Conservation (phyloP, 768 basidiomycete species). For the Lentinus brumalis region DNA sequence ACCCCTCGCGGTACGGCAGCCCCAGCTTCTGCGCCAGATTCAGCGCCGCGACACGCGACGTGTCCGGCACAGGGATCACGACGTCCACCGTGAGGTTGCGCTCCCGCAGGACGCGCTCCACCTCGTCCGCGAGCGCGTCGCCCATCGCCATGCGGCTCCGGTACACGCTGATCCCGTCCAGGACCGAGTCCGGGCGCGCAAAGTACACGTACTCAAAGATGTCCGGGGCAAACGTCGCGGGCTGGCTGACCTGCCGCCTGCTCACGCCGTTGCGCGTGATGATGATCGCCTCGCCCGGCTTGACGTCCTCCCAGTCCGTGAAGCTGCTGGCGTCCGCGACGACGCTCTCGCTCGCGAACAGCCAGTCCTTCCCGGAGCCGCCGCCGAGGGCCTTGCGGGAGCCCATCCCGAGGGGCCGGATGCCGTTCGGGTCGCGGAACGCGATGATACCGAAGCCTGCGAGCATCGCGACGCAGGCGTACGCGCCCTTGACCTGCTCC, state of each 20-base stretch:
- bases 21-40: slow-evolving; percentile 90
- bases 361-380: slow-evolving; percentile 70
- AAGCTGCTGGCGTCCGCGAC: slow-evolving; percentile 95
- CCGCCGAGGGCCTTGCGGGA: slow-evolving; percentile 53
- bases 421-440: slow-evolving; percentile 97
- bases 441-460: slow-evolving; percentile 98
- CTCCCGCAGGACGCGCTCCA: slow-evolving; percentile 68
- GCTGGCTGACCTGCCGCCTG: slow-evolving; percentile 69
- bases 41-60: slow-evolving; percentile 92
- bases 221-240: slow-evolving; percentile 88
- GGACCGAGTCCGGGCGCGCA: slow-evolving; percentile 94
- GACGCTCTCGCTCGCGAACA: slow-evolving; percentile 94
- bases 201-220: slow-evolving; percentile 99
- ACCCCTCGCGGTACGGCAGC: slow-evolving; percentile 95
- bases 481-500: slow-evolving; percentile 87
- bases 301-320: slow-evolving; percentile 89
- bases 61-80: slow-evolving; percentile 98
- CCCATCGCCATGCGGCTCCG: slow-evolving; percentile 99
- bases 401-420: slow-evolving; percentile 89
- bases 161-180: slow-evolving; percentile 97
- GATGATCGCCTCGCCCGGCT: slow-evolving; percentile 94
- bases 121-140: slow-evolving; percentile 88
- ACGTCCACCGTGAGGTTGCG: slow-evolving; percentile 83
- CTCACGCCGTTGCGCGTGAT: slow-evolving; percentile 82
- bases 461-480: slow-evolving; percentile 98